Evolutionary conservation across 164 flowering plant species (phyloP).

Genomic region (Aristolochia contorta): DNA sequence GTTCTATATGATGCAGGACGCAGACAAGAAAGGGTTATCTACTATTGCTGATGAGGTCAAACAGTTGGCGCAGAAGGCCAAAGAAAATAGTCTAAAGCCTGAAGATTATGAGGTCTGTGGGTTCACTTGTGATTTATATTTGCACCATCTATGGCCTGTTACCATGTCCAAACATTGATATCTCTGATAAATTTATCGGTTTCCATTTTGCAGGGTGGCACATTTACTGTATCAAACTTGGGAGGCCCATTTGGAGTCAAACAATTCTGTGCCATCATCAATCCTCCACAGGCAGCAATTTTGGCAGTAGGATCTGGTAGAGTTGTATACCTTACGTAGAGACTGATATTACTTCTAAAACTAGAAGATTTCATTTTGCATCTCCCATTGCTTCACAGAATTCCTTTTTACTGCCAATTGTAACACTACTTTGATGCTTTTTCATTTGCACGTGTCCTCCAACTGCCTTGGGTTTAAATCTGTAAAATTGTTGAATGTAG

Average conservation of each 20-base stretch:
- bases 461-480: not conserved
- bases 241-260: slow-evolving; percentile 95
- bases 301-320: slow-evolving; percentile 97
- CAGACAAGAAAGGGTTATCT: slow-evolving; percentile 93
- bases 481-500: not conserved
- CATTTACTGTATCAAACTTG: slow-evolving; percentile 84
- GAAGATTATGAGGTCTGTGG: slow-evolving; percentile 80
- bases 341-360: not conserved
- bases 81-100: slow-evolving; percentile 79
- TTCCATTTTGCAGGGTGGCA: slow-evolving; percentile 65
- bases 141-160: too few relatives aligned
- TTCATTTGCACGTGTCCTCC: too few relatives aligned
- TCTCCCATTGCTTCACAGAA: too few relatives aligned
- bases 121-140: too few relatives aligned
- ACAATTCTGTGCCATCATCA: slow-evolving; percentile 87
- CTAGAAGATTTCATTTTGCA: not conserved
- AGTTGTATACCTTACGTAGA: not conserved
- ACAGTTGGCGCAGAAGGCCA: slow-evolving; percentile 78
- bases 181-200: not conserved
- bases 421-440: too few relatives aligned
- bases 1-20: slow-evolving; percentile 51
- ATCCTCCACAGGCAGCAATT: slow-evolving; percentile 94
- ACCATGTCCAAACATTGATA: not conserved
- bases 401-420: too few relatives aligned
- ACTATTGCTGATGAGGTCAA: slow-evolving; percentile 74